Evolutionary conservation across 2,329 filamentous ascomycete genomes (phyloP).

Genomic region (Sporothrix phasma): DNA sequence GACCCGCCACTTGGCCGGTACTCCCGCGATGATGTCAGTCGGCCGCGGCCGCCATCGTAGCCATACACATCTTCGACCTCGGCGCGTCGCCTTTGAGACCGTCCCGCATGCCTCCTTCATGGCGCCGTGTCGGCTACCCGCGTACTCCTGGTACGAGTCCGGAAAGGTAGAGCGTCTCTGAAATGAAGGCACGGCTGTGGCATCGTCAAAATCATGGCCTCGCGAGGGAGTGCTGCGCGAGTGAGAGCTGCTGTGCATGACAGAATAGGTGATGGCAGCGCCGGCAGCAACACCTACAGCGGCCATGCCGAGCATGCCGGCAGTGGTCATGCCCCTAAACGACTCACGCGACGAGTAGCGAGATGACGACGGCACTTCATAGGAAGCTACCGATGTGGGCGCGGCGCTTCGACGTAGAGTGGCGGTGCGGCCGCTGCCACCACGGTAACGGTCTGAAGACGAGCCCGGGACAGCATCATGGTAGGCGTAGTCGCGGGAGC

Average conservation of each 20-base stretch:
- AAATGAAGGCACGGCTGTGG: slow-evolving; percentile 28
- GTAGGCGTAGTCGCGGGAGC: slow-evolving; percentile 1
- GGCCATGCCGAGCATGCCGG: slow-evolving; percentile 48
- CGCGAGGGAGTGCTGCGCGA: slow-evolving; percentile 22
- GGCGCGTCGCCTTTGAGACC: slow-evolving; percentile 19
- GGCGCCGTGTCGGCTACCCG: slow-evolving; percentile 28
- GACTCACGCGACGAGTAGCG: slow-evolving; percentile 27
- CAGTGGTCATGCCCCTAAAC: slow-evolving; percentile 39
- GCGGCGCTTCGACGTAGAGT: slow-evolving; percentile 14
- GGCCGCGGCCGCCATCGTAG: slow-evolving; percentile 33
- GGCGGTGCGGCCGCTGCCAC: slow-evolving; percentile 3
- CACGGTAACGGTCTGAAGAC: slow-evolving; percentile 8
- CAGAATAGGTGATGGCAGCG: slow-evolving; percentile 63
- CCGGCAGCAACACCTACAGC: slow-evolving; percentile 47
- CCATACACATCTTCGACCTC: slow-evolving; percentile 31
- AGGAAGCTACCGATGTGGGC: slow-evolving; percentile 14
- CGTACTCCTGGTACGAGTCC: slow-evolving; percentile 24
- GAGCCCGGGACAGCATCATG: slow-evolving; percentile 13
- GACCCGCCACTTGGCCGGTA: slow-evolving; percentile 23
- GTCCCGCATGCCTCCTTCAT: slow-evolving; percentile 20
- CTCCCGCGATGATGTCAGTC: slow-evolving; percentile 29
- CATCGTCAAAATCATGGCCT: slow-evolving; percentile 33
- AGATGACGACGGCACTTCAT: slow-evolving; percentile 15
- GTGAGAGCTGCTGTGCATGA: slow-evolving; percentile 43
- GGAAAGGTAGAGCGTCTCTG: slow-evolving; percentile 39